phyloP scores from a whole-genome alignment of 495 filamentous ascomycete genomes.

The Echria macrotheca region DNA sequence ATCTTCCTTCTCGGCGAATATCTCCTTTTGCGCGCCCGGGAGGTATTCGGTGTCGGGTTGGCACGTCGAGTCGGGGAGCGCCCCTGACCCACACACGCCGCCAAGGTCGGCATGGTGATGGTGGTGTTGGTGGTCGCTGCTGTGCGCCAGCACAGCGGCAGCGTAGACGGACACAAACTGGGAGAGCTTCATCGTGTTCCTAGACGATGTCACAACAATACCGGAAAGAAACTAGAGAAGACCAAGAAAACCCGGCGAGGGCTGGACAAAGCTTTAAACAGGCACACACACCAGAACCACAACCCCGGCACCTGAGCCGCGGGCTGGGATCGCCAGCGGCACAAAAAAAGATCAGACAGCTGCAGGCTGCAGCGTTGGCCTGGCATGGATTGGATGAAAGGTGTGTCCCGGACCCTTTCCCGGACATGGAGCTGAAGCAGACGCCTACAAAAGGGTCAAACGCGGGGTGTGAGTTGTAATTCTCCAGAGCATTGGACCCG shows the following conservation, averaged over 20 bases:
- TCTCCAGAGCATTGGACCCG: too few species aligned
- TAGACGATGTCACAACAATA: not conserved
- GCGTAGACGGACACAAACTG: not conserved
- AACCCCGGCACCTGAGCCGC: not conserved
- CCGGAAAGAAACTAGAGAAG: not conserved
- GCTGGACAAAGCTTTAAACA: not conserved
- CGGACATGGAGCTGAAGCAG: not conserved
- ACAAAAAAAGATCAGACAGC: too few species aligned
- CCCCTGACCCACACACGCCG: constrained; percentile 5
- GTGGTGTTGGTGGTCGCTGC: not conserved
- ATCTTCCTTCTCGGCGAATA: not conserved
- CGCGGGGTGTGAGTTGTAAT: not conserved
- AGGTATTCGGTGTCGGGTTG: constrained; percentile 1
- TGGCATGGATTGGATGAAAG: too few species aligned
- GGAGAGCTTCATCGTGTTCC: constrained; percentile 10
- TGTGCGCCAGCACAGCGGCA: constrained; percentile 2
- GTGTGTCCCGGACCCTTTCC: not conserved
- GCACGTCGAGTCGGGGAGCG: constrained; percentile 7
- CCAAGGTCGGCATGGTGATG: constrained; percentile 4
- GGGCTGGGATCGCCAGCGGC: too few species aligned
- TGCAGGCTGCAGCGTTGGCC: too few species aligned
- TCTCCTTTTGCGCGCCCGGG: not conserved
- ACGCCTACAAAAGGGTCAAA: not conserved
- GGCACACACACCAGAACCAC: not conserved
- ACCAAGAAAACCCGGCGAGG: not conserved